phyloP scores from a whole-genome alignment of 2,329 filamentous ascomycete species.

The Lachnellula subtilissima region DNA sequence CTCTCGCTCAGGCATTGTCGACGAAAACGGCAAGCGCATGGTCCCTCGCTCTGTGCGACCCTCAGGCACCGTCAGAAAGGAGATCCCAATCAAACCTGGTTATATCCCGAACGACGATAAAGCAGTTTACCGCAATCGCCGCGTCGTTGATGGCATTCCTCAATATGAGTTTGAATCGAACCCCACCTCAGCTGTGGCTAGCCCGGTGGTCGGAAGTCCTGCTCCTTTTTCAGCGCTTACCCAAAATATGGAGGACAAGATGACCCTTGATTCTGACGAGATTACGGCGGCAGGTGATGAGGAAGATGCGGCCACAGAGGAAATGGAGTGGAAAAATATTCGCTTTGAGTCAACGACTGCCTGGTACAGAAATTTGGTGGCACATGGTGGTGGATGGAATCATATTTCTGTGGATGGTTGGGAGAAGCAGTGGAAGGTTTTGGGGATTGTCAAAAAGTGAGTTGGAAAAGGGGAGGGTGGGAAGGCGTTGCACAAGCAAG shows the following conservation, averaged over 20 bases:
- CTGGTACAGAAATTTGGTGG: constrained; percentile 1
- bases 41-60: constrained; percentile 80
- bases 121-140: constrained; percentile 81
- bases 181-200: not conserved
- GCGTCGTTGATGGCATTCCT: not conserved
- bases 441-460: not conserved
- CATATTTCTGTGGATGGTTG: constrained; percentile 1
- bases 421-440: not conserved
- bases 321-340: not conserved
- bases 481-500: not conserved
- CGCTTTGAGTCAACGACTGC: not conserved
- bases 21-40: constrained; percentile 67
- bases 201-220: not conserved
- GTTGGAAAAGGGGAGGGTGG: too few relatives aligned
- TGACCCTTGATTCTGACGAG: not conserved
- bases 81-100: constrained; percentile 84
- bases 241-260: not conserved
- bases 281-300: not conserved
- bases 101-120: constrained; percentile 91
- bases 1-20: constrained; percentile 62
- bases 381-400: not conserved
- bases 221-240: too few relatives aligned
- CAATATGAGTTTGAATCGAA: not conserved
- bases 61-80: constrained; percentile 79
- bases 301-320: not conserved